Conservation (phyloP, 257 asterid species). For the Nicotiana noctiflora region DNA sequence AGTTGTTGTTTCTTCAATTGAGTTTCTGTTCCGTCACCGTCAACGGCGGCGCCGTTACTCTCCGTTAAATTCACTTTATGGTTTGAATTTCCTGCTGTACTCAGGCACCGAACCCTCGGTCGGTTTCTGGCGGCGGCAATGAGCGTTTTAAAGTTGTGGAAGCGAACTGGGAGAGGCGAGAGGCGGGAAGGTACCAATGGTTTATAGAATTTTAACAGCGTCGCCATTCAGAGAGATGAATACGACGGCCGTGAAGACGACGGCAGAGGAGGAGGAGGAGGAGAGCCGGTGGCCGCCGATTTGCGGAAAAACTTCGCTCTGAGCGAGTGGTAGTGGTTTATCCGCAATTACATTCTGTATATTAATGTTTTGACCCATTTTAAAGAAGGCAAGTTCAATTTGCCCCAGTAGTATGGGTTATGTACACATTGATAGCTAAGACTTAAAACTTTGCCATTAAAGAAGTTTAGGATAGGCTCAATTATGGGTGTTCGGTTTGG, state of each 20-base stretch:
- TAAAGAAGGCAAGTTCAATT: neutral
- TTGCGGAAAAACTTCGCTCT: neutral
- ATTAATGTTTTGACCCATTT: neutral
- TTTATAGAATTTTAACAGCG: too few relatives aligned
- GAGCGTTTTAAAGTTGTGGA: constrained; percentile 3
- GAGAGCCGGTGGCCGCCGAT: neutral
- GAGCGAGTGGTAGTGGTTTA: neutral
- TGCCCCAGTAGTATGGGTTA: neutral
- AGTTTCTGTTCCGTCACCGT: neutral
- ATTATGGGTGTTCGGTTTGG: too few relatives aligned
- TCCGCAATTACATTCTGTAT: neutral
- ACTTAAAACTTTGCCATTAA: neutral
- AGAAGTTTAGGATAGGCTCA: neutral
- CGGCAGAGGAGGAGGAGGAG: neutral
- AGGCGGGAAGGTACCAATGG: too few relatives aligned
- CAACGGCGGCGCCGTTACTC: neutral
- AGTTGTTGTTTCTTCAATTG: constrained; percentile 33
- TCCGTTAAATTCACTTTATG: neutral
- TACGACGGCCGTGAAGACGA: too few relatives aligned
- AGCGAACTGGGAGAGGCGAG: too few relatives aligned
- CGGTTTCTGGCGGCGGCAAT: constrained; percentile 4
- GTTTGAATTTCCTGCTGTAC: constrained; percentile 12
- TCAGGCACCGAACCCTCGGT: constrained; percentile 25
- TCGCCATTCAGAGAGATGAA: too few relatives aligned
- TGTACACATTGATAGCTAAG: neutral